These are phyloP conservation scores for Ceratobasidium sp. DNA, from an alignment of 1,284 basidiomycete genomes.

Conservation along the genomic window DNA sequence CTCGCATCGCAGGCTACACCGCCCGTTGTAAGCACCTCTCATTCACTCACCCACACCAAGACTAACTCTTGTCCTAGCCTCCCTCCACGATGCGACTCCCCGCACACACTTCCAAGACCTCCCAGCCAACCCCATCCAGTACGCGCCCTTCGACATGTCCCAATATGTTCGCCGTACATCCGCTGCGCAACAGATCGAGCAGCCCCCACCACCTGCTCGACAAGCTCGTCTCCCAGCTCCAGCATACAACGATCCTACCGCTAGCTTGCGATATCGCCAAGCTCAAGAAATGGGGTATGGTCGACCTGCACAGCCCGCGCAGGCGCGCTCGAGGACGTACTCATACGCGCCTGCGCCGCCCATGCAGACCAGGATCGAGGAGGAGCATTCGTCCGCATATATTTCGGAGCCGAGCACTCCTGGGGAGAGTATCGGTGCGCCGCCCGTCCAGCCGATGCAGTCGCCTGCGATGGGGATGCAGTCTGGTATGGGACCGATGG, in stretches of 20 bases:
- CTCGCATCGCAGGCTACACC: constrained; percentile 31
- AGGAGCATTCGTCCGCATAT: constrained; percentile 29
- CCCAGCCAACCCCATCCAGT: constrained; percentile 22
- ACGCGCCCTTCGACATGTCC: constrained; percentile 31
- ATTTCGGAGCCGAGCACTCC: constrained; percentile 29
- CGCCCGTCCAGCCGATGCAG: too few species aligned
- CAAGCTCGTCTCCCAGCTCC: constrained; percentile 3
- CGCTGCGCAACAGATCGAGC: constrained; percentile 32
- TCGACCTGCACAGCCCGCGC: background rate
- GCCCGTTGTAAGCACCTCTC: constrained; percentile 16
- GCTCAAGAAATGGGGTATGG: constrained; percentile 32
- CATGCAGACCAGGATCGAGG: background rate
- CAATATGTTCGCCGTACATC: constrained; percentile 29
- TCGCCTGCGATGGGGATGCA: too few species aligned
- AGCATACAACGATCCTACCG: constrained; percentile 16
- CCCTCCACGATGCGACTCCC: constrained; percentile 28
- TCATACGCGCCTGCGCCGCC: constrained; percentile 32
- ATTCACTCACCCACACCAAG: background rate
- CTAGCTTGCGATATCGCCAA: constrained; percentile 24
- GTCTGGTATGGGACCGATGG: too few species aligned
- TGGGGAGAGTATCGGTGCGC: constrained; percentile 3
- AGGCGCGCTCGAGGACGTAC: constrained; percentile 15
- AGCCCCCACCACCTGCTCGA: constrained; percentile 16
- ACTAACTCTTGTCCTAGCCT: constrained; percentile 10
- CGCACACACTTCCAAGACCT: constrained; percentile 33